Percentiles rank a stretch among this genome's conserved stretches.
phyloP scores from a whole-genome alignment of 2,329 filamentous ascomycete genomes.

The Fusarium heterosporum region DNA sequence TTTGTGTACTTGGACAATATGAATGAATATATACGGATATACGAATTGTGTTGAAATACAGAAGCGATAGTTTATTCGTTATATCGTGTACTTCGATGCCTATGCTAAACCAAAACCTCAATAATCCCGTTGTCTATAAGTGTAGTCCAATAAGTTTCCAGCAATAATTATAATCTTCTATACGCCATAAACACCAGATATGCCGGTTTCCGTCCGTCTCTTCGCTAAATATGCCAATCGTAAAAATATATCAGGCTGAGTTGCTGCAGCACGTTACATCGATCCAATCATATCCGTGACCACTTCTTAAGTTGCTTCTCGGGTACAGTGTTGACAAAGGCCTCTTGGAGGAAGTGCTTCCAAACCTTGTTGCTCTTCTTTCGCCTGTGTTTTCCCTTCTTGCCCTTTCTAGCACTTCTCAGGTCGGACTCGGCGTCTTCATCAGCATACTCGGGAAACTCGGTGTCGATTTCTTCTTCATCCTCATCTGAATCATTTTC shows the following conservation, averaged over 20 bases:
- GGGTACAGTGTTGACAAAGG: slow-evolving; percentile 81
- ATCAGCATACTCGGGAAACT: slow-evolving; percentile 33
- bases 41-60: neutral
- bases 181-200: slow-evolving; percentile 36
- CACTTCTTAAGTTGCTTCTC: slow-evolving; percentile 71
- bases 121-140: neutral
- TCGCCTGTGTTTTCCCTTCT: slow-evolving; percentile 58
- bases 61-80: slow-evolving; percentile 20
- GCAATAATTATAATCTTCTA: neutral
- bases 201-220: slow-evolving; percentile 19
- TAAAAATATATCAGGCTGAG: slow-evolving; percentile 12
- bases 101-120: slow-evolving; percentile 5
- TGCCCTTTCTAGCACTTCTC: slow-evolving; percentile 22
- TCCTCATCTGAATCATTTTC: slow-evolving; percentile 48
- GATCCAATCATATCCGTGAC: slow-evolving; percentile 42
- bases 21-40: neutral
- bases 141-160: neutral
- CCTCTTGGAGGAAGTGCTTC: slow-evolving; percentile 80
- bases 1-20: slow-evolving; percentile 1
- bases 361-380: slow-evolving; percentile 74
- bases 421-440: slow-evolving; percentile 36
- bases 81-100: slow-evolving; percentile 18
- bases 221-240: slow-evolving; percentile 38
- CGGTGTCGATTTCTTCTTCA: slow-evolving; percentile 32
- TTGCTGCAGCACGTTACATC: slow-evolving; percentile 8